A percentile compares a stretch with the other conserved stretches of the same genome.
These are phyloP conservation scores for Penicillium sclerotigenum DNA, from an alignment of 2,329 filamentous ascomycete species.

Conservation along the genomic window DNA sequence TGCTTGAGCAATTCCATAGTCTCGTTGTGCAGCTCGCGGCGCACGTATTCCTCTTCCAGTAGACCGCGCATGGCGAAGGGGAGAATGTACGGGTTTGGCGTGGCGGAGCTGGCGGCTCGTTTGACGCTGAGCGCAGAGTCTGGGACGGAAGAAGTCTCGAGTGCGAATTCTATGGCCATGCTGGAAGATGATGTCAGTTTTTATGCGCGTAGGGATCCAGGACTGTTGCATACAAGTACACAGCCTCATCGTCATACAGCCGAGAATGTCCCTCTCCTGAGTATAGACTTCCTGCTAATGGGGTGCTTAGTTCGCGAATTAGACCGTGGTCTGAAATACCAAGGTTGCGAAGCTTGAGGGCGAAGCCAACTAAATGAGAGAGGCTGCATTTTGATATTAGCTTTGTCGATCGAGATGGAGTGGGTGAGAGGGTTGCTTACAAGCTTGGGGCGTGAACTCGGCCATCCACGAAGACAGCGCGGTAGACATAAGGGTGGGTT, in stretches of 20 bases:
- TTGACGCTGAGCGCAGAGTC: constrained; percentile 51
- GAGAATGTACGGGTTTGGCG: constrained; percentile 79
- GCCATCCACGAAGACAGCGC: constrained; percentile 93
- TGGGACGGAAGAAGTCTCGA: constrained; percentile 64
- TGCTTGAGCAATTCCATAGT: constrained; percentile 74
- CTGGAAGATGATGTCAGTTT: constrained; percentile 32
- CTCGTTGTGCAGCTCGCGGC: constrained; percentile 72
- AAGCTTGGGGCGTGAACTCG: constrained; percentile 91
- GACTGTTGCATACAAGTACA: constrained; percentile 64
- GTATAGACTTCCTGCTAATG: constrained; percentile 87
- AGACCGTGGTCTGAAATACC: constrained; percentile 91
- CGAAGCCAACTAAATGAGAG: constrained; percentile 86
- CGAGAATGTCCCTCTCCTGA: constrained; percentile 89
- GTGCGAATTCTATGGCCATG: constrained; percentile 67
- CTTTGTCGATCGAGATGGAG: background rate
- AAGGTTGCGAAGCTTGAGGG: constrained; percentile 87
- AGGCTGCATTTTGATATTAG: constrained; percentile 49
- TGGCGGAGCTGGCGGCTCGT: constrained; percentile 43
- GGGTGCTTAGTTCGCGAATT: constrained; percentile 81
- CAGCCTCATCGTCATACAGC: constrained; percentile 81
- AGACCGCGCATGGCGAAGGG: constrained; percentile 95
- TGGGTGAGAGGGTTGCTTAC: constrained; percentile 40
- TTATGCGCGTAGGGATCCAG: background rate
- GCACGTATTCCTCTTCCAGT: constrained; percentile 87
- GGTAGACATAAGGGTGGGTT: constrained; percentile 87